Base-by-base conservation (phyloP, 768 basidiomycete species). In the Leccinum fibrillosum region DNA sequence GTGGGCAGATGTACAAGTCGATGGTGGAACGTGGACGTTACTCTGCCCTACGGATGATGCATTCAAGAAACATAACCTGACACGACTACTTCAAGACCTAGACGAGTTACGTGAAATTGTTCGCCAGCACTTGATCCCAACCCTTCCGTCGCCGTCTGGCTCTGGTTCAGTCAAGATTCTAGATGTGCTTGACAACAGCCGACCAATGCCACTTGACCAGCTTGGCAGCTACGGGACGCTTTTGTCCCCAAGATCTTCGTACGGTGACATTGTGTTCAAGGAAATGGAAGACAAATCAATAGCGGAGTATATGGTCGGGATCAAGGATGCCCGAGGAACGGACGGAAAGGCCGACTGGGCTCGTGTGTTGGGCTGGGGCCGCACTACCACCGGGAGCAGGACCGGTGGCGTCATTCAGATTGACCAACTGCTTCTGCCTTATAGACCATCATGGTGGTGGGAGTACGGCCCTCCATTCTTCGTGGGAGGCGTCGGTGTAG, bases 31-130 rank as follows among this genome's bases (percentile, higher is more conserved):
- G 4, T 98, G 95, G 88, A 96, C 94, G 2, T 72, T 99, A 4
- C 79, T 99, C 21, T 94, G 91, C 63, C 97, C 97, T 3, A 84
- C 86, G 6, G 97, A 99, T 66, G 88, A 89, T 57, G 94, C 96
- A 0, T 97, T 98, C 81, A 88, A 93, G 69, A 76, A 82, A 21
- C 75, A 89, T 71, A 95, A 98, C 75, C 73, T 98, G 57, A 94
- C 94, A 0, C 71, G 74, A 58, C 72, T 94, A 23, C 86, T 86
- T 61, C 80, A 79, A 26, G 80, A 92, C 66, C 58, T 73, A 11
- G 78, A 82, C 3, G 66, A 65, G 7, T 75, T 92, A 50, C 80
- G 78, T 53, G 76, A 70, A 9, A 82, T 93, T 25, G 89, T 92
- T 58, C 74, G 80, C 48, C 92, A 94, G 67, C 92, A 92, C 72